A percentile compares a stretch with the other conserved stretches of the same genome.
Conservation (phyloP, 2,329 filamentous ascomycete species). For the Cryphonectria carpinicola region DNA sequence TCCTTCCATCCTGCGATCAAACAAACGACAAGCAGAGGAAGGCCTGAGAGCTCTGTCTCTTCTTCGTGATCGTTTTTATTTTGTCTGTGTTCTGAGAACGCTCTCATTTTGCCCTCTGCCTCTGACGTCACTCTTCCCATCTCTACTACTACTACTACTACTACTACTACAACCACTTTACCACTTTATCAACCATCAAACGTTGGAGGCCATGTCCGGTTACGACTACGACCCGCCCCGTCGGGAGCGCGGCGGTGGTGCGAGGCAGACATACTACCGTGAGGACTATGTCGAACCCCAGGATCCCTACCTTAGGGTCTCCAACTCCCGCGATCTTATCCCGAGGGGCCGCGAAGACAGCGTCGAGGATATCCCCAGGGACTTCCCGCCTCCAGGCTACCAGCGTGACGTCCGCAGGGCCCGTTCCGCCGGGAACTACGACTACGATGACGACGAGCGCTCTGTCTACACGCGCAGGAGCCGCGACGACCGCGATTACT, state of each 20-base stretch:
- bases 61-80: background rate
- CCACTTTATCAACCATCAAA: background rate
- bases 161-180: background rate
- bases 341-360: constrained; percentile 70
- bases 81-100: constrained; percentile 6
- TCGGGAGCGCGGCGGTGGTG: constrained; percentile 47
- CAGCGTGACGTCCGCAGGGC: constrained; percentile 58
- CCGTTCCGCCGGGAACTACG: constrained; percentile 67
- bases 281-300: constrained; percentile 59
- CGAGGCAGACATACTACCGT: constrained; percentile 51
- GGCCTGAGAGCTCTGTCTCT: background rate
- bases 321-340: constrained; percentile 57
- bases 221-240: constrained; percentile 59
- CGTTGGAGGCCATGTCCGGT: constrained; percentile 43
- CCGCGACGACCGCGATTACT: constrained; percentile 37
- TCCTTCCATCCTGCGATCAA: background rate
- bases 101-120: constrained; percentile 12
- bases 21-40: background rate
- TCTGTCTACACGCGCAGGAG: constrained; percentile 41
- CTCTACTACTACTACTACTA: background rate
- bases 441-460: constrained; percentile 58
- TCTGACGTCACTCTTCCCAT: constrained; percentile 24
- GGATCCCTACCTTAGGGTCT: constrained; percentile 51
- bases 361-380: constrained; percentile 80
- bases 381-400: constrained; percentile 76